phyloP scores from a whole-genome alignment of 2,329 filamentous ascomycete species.

The Fusarium dimerum region DNA sequence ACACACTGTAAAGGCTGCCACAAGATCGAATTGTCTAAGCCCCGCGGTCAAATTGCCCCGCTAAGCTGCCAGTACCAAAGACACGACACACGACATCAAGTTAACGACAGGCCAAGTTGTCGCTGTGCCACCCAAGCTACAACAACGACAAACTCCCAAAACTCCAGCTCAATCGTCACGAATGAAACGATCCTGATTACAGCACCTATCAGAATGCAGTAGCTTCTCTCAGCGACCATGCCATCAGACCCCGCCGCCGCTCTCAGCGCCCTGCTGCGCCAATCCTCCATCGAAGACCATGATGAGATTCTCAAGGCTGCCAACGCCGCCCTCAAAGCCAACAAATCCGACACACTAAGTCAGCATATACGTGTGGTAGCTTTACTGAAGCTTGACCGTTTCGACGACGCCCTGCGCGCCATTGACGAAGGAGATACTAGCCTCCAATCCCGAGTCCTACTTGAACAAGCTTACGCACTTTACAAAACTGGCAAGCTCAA shows the following conservation, averaged over 20 bases:
- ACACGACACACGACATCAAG: slow-evolving; percentile 22
- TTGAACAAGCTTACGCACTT: slow-evolving; percentile 80
- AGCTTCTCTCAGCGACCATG: slow-evolving; percentile 34
- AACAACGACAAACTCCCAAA: neutral
- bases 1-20: slow-evolving; percentile 19
- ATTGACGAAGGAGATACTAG: slow-evolving; percentile 64
- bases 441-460: slow-evolving; percentile 59
- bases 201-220: slow-evolving; percentile 25
- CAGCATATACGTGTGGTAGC: slow-evolving; percentile 73
- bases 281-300: slow-evolving; percentile 66
- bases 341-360: slow-evolving; percentile 59
- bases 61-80: slow-evolving; percentile 16
- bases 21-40: slow-evolving; percentile 24
- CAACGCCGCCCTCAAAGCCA: slow-evolving; percentile 61
- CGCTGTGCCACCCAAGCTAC: neutral
- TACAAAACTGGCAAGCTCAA: slow-evolving; percentile 75
- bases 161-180: neutral
- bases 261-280: slow-evolving; percentile 56
- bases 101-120: slow-evolving; percentile 2
- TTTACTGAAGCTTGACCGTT: slow-evolving; percentile 79
- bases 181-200: slow-evolving; percentile 1
- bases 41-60: slow-evolving; percentile 31
- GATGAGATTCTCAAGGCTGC: slow-evolving; percentile 69
- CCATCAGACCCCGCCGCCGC: slow-evolving; percentile 49
- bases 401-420: slow-evolving; percentile 71